A percentile compares a stretch with the other conserved stretches of the same genome.
These are phyloP conservation scores for Populus alba DNA, from an alignment of 345 rosid genomes.

Conservation along the genomic window DNA sequence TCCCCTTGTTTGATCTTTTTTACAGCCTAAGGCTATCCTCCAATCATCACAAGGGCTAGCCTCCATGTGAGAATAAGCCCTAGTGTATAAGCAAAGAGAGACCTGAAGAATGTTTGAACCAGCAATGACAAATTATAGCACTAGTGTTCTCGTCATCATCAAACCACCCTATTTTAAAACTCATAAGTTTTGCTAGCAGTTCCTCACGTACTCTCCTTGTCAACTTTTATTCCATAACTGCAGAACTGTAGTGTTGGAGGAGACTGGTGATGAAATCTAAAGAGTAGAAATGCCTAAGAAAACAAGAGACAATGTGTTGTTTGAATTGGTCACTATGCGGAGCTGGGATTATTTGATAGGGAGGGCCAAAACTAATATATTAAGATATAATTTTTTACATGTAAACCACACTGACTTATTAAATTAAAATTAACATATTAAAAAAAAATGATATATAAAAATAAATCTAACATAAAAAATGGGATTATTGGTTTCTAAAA, in stretches of 20 bases:
- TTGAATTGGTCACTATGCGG: no score
- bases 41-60: constrained; percentile 55
- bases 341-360: no score
- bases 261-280: constrained; percentile 50
- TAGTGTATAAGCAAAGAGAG: constrained; percentile 47
- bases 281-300: constrained; percentile 50
- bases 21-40: constrained; percentile 54
- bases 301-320: constrained; percentile 35
- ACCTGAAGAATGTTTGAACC: constrained; percentile 54
- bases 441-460: no score
- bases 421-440: no score
- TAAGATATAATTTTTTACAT: no score
- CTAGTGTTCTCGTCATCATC: constrained; percentile 66
- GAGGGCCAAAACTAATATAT: no score
- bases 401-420: no score
- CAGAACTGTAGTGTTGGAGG: constrained; percentile 59
- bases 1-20: no score
- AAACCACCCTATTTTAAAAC: constrained; percentile 62
- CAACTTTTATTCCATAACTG: constrained; percentile 63
- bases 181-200: constrained; percentile 50
- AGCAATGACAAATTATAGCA: constrained; percentile 64
- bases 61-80: constrained; percentile 56
- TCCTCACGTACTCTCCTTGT: constrained; percentile 60
- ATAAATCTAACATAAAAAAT: no score
- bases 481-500: no score